These are phyloP conservation scores for Kokia cookei DNA, from an alignment of 441 rosid species.

Conservation along the genomic window DNA sequence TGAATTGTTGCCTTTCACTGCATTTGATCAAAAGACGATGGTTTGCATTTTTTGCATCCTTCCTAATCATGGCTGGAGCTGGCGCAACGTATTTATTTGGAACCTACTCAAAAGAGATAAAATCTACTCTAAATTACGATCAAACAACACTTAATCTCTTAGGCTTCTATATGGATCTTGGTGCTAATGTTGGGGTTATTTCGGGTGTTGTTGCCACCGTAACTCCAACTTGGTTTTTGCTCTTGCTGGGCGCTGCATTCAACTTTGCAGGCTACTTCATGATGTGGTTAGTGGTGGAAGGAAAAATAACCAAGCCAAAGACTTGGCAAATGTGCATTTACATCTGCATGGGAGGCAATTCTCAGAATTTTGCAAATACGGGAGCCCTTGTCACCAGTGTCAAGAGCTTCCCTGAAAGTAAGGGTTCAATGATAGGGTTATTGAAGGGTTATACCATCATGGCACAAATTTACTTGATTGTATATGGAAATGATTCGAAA, in stretches of 20 bases:
- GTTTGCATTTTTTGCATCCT: slow-evolving; percentile 20
- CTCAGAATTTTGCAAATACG: slow-evolving; percentile 77
- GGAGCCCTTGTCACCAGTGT: slow-evolving; percentile 83
- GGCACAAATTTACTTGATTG: slow-evolving; percentile 71
- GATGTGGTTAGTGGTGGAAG: slow-evolving; percentile 75
- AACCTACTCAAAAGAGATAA: slow-evolving; percentile 46
- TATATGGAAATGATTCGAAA: slow-evolving; percentile 64
- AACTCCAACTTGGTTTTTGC: slow-evolving; percentile 78
- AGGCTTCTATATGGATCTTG: slow-evolving; percentile 56
- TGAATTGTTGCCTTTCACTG: slow-evolving; percentile 20
- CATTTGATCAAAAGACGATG: slow-evolving; percentile 2
- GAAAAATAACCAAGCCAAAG: slow-evolving; percentile 44
- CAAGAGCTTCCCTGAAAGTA: slow-evolving; percentile 77
- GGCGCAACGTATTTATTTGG: slow-evolving; percentile 66
- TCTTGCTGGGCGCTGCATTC: slow-evolving; percentile 61
- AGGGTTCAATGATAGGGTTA: slow-evolving; percentile 71
- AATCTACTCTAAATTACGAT: too few relatives aligned
- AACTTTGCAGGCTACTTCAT: slow-evolving; percentile 75
- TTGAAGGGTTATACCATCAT: slow-evolving; percentile 71
- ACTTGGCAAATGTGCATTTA: slow-evolving; percentile 84
- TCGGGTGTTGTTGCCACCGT: slow-evolving; percentile 73
- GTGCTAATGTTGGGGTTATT: slow-evolving; percentile 65
- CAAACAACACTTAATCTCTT: too few relatives aligned
- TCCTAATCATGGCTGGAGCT: slow-evolving; percentile 60
- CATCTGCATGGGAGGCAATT: slow-evolving; percentile 74